Conservation (phyloP, 495 filamentous ascomycete species). For the Aspergillus cavernicola region DNA sequence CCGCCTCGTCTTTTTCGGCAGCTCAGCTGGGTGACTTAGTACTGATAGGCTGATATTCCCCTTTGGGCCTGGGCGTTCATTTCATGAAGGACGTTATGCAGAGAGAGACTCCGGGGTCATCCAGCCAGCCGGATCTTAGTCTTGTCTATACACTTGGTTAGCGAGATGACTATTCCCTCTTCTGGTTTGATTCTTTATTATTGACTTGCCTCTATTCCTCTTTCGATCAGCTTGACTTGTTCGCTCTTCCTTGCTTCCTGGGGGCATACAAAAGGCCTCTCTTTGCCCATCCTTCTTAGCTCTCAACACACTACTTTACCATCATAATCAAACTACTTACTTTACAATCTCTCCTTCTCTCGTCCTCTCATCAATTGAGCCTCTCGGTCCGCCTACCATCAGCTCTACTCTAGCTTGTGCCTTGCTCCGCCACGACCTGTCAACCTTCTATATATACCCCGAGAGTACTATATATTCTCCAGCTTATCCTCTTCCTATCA, state of each 20-base stretch:
- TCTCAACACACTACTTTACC: neutral
- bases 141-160: slow-evolving; percentile 8
- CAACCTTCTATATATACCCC: slow-evolving; percentile 13
- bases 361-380: slow-evolving; percentile 3
- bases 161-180: slow-evolving; percentile 3
- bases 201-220: slow-evolving; percentile 13
- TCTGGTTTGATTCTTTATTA: slow-evolving; percentile 3
- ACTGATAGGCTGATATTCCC: slow-evolving; percentile 1
- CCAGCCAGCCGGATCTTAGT: slow-evolving; percentile 7
- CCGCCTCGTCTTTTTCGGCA: slow-evolving; percentile 18
- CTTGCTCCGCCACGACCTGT: slow-evolving; percentile 16
- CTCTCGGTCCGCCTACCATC: slow-evolving; percentile 10
- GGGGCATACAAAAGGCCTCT: slow-evolving; percentile 17
- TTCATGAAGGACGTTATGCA: too few relatives aligned
- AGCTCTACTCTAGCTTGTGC: neutral
- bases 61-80: too few relatives aligned
- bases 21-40: neutral
- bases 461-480: slow-evolving; percentile 10
- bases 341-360: neutral
- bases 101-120: slow-evolving; percentile 5
- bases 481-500: neutral
- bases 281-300: slow-evolving; percentile 11
- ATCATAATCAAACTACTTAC: neutral
- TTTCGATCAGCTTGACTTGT: slow-evolving; percentile 10
- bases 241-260: slow-evolving; percentile 10